Conservation (phyloP, 179 eudicot species). For the Spergularia azorica region DNA sequence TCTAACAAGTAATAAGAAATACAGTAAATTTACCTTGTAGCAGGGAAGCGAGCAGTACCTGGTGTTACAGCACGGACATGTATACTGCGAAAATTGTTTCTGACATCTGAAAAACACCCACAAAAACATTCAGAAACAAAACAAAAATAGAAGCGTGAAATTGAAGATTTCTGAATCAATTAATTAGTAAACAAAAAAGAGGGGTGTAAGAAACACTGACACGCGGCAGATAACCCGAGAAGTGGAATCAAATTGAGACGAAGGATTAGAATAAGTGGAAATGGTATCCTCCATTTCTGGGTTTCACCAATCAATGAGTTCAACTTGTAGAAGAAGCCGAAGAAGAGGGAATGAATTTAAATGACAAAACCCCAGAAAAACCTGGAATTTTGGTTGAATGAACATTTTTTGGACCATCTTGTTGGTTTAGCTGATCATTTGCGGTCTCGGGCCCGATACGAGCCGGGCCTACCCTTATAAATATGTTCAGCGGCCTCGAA, state of each 20-base stretch:
- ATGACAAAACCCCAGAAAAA: no score
- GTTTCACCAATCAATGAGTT: no score
- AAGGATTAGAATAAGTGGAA: slow-evolving; percentile 26
- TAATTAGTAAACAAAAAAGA: not conserved
- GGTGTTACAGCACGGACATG: slow-evolving; percentile 89
- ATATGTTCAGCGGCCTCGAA: no score
- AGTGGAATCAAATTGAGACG: slow-evolving; percentile 34
- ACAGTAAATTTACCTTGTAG: slow-evolving; percentile 62
- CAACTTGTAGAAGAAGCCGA: no score
- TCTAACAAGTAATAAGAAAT: not conserved
- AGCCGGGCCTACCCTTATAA: no score
- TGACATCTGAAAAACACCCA: slow-evolving; percentile 53
- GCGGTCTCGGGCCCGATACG: no score
- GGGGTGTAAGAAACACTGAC: slow-evolving; percentile 34
- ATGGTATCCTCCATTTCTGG: slow-evolving; percentile 31
- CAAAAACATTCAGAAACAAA: not conserved
- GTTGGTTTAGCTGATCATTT: no score
- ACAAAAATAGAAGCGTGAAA: not conserved
- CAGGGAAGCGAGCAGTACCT: slow-evolving; percentile 91
- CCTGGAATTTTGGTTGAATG: no score
- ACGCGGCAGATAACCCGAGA: slow-evolving; percentile 60
- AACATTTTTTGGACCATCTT: no score
- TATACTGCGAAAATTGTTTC: slow-evolving; percentile 92
- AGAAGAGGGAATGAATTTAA: no score
- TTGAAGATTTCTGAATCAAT: not conserved